These are phyloP conservation scores for Wickerhamiella infanticola DNA, from an alignment of 1,139 yeast species.

Conservation along the genomic window DNA sequence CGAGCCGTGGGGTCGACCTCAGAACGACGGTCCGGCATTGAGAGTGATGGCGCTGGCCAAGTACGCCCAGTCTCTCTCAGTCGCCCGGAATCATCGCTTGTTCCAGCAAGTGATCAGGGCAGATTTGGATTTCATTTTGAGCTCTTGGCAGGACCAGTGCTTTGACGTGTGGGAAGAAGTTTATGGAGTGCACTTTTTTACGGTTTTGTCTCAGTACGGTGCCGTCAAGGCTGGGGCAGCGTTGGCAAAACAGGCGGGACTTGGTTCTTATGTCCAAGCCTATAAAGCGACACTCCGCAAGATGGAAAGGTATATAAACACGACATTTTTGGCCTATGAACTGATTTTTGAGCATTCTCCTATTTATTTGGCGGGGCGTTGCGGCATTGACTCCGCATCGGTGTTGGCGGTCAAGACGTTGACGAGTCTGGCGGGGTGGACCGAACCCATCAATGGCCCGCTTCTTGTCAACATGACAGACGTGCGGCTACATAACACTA, in stretches of 20 bases:
- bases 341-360: slow-evolving; percentile 22
- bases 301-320: slow-evolving; percentile 27
- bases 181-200: slow-evolving; percentile 58
- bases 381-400: slow-evolving; percentile 71
- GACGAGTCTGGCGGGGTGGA: slow-evolving; percentile 39
- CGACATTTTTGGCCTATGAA: slow-evolving; percentile 14
- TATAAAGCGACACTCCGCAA: slow-evolving; percentile 12
- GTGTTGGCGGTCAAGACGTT: slow-evolving; percentile 41
- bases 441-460: slow-evolving; percentile 20
- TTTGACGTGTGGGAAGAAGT: slow-evolving; percentile 95
- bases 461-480: slow-evolving; percentile 31
- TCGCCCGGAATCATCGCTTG: slow-evolving; percentile 13
- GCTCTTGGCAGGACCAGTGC: slow-evolving; percentile 48
- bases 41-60: slow-evolving; percentile 50
- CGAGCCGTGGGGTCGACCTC: slow-evolving; percentile 86
- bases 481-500: slow-evolving; percentile 7
- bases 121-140: slow-evolving; percentile 50
- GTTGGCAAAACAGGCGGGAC: slow-evolving; percentile 28
- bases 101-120: slow-evolving; percentile 39
- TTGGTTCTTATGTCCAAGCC: slow-evolving; percentile 19
- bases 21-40: slow-evolving; percentile 86
- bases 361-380: slow-evolving; percentile 27
- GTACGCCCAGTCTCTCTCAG: slow-evolving; percentile 33
- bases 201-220: slow-evolving; percentile 55
- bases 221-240: slow-evolving; percentile 47